Evolutionary conservation across 2,329 filamentous ascomycete genomes (phyloP), one percentile per base, ranked within the genome.

Genomic region (Monilinia polystroma): DNA sequence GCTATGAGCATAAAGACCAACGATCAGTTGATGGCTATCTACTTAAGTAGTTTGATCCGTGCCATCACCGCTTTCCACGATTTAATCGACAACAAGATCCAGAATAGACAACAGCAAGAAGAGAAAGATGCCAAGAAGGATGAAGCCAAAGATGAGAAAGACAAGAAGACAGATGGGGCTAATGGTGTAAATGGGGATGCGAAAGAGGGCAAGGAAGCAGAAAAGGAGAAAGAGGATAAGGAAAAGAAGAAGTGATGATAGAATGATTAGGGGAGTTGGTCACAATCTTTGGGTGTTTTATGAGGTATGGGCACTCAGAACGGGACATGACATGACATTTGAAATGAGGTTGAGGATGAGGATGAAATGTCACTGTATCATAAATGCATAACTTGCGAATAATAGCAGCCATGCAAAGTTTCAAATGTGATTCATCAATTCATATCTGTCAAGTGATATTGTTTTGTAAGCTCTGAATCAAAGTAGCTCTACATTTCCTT

Each of bases 1-100:
- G 93, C 95, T 47, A 97, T 99, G 93, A 96, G 92, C 80, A 87
- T 97, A 81, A 99, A 99, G 87, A 98, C 94, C 68, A 99, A 99
- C 77, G 95, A 99, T 79, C 95, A 99, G 82, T 86, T 99, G 71
- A 97, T 99, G 91, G 88, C 93, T 63, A 98, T 99, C 78, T 99
- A 99, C 80, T 84, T 99, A 65, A 96, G 92, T 81, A 96, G 92
- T 81, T 82, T 98, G 82, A 98, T 99, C 80, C 87, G 95, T 69
- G 95, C 95, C 67, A 99, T 99, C 76, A 98, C 95, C 16, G 95
- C 95, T 10, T 99, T 98, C 89, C 95, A 99, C 79, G 95, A 99
- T 78, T 82, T 99, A 73, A 99, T 99, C 72, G 95, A 99, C 83
- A 99, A 99, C 84, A 99, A 99, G 86, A 97, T 98, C 73, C 94